These are phyloP conservation scores for Hymenoscyphus albidus DNA, from an alignment of 2,329 filamentous ascomycete genomes.

Conservation along the genomic window DNA sequence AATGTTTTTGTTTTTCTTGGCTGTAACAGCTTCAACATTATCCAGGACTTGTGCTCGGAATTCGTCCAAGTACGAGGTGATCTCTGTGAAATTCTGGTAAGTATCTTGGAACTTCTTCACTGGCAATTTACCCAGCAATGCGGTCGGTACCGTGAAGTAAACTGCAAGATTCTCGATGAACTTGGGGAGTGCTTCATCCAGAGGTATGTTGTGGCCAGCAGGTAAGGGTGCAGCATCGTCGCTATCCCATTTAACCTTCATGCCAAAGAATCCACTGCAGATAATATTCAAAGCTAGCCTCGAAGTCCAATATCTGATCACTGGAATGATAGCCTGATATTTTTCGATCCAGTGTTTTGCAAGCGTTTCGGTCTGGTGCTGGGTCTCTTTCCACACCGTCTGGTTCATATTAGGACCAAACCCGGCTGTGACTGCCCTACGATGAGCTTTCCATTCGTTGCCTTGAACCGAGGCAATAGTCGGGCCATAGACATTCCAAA, in stretches of 20 bases:
- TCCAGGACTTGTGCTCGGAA: conserved; percentile 6
- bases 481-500: conserved; percentile 9
- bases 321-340: conserved; percentile 6
- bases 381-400: conserved; percentile 10
- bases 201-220: conserved; percentile 2
- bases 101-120: conserved; percentile 9
- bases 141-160: conserved; percentile 7
- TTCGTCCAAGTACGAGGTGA: conserved; percentile 7
- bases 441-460: conserved; percentile 9
- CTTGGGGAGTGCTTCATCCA: conserved; percentile 7
- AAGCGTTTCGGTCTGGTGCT: conserved; percentile 9
- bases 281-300: conserved; percentile 10
- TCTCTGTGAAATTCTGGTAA: conserved; percentile 7
- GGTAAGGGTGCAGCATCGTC: neutral
- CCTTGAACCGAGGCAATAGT: conserved; percentile 8
- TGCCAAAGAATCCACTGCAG: conserved; percentile 6
- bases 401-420: conserved; percentile 7
- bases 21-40: conserved; percentile 7
- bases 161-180: conserved; percentile 7
- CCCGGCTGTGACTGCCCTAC: conserved; percentile 8
- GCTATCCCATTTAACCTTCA: conserved; percentile 7
- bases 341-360: conserved; percentile 8
- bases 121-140: conserved; percentile 4
- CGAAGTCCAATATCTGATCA: conserved; percentile 10
- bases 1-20: conserved; percentile 7